These are phyloP conservation scores for Suillus decipiens DNA, from an alignment of 768 basidiomycete species.

Conservation along the genomic window DNA sequence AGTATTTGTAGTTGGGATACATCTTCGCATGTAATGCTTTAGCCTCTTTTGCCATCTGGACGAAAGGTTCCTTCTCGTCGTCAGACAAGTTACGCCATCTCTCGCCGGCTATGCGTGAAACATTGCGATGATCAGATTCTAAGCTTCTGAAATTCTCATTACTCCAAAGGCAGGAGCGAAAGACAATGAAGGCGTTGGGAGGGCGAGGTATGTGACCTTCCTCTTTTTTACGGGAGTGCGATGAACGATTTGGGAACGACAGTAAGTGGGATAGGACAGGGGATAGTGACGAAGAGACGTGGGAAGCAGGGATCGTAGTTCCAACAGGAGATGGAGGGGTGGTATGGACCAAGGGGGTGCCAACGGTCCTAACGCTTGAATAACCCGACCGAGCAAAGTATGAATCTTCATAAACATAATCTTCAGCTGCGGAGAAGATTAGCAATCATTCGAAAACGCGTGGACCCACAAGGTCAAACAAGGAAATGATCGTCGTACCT, in stretches of 20 bases:
- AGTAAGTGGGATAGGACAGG: conserved; percentile 26
- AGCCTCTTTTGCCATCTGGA: conserved; percentile 46
- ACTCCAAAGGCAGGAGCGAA: conserved; percentile 66
- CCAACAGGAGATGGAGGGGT: conserved; percentile 21
- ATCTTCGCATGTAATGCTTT: conserved; percentile 47
- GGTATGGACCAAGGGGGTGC: conserved; percentile 11
- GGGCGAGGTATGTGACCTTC: conserved; percentile 70
- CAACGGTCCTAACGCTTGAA: conserved; percentile 19
- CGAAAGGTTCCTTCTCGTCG: conserved; percentile 49
- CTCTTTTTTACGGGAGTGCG: conserved; percentile 43
- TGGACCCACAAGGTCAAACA: conserved; percentile 26
- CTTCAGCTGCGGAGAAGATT: conserved; percentile 33
- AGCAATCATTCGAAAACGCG: conserved; percentile 36
- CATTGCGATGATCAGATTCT: conserved; percentile 71
- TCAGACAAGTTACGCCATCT: conserved; percentile 61
- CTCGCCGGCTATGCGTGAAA: conserved; percentile 69
- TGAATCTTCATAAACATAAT: conserved; percentile 29
- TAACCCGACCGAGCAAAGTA: conserved; percentile 26
- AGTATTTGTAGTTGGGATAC: conserved; percentile 66
- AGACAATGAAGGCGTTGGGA: conserved; percentile 85
- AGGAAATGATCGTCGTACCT: conserved; percentile 28
- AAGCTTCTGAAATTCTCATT: conserved; percentile 49
- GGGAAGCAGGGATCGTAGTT: conserved; percentile 16
- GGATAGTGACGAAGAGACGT: conserved; percentile 19
- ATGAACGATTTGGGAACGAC: conserved; percentile 33